Conservation (phyloP, 108 stramenopile genomes). For the Stephanodiscus triporus region DNA sequence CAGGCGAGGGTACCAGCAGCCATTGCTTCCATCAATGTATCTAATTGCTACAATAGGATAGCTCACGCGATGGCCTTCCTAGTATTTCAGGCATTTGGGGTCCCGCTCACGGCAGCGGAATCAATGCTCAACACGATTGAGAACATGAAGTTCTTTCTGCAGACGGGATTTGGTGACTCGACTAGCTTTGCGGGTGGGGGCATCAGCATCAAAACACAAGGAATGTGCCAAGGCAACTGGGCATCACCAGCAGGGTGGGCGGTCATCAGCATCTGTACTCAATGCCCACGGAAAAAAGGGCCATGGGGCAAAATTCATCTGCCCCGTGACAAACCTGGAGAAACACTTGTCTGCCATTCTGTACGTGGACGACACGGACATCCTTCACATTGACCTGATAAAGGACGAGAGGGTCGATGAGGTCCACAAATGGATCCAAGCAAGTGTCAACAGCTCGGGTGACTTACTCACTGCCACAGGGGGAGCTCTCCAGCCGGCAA, state of each 20-base stretch:
- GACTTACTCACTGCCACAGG: slow-evolving; percentile 4
- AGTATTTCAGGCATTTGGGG: slow-evolving; percentile 23
- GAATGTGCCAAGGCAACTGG: slow-evolving; percentile 48
- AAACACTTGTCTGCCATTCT: slow-evolving; percentile 12
- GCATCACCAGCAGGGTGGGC: slow-evolving; percentile 46
- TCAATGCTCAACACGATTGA: slow-evolving; percentile 3
- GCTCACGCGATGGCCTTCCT: no score
- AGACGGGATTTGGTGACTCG: slow-evolving; percentile 26
- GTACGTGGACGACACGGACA: slow-evolving; percentile 45
- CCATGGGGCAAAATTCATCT: slow-evolving; percentile 17
- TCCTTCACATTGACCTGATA: slow-evolving; percentile 4
- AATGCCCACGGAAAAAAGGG: slow-evolving; percentile 16
- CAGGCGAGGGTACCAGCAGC: background rate
- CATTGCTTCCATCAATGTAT: slow-evolving; percentile 9
- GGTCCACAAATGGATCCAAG: background rate
- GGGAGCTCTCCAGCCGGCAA: slow-evolving; percentile 4
- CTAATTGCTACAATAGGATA: no score
- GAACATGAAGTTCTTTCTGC: background rate
- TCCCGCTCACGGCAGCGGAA: background rate
- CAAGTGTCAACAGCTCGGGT: slow-evolving; percentile 3
- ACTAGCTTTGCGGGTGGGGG: background rate
- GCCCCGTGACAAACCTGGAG: background rate
- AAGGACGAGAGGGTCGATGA: background rate
- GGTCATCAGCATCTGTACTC: slow-evolving; percentile 26
- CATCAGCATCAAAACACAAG: slow-evolving; percentile 16